A percentile compares a stretch with the other conserved stretches of the same genome.
Evolutionary conservation across 345 rosid genomes (phyloP).

Genomic region (Boechera retrofracta): DNA sequence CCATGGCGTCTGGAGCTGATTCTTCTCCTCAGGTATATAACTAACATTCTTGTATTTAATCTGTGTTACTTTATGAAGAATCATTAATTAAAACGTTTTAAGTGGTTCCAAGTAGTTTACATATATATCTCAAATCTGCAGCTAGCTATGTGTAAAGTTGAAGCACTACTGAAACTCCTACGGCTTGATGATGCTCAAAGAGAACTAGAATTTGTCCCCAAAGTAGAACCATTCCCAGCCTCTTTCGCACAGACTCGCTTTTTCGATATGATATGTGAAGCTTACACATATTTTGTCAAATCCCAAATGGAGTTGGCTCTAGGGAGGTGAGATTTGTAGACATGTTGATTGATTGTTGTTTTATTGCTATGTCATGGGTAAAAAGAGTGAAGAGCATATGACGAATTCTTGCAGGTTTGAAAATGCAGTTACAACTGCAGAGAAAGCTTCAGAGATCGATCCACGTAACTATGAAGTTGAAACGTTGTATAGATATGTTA

Average conservation of each 20-base stretch:
- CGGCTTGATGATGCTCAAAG: constrained; percentile 81
- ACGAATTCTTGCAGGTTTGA: constrained; percentile 88
- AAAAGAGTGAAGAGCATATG: constrained; percentile 48
- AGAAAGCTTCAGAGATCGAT: constrained; percentile 80
- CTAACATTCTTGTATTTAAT: constrained; percentile 25
- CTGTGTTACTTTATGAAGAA: constrained; percentile 45
- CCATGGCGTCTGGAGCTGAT: constrained; percentile 88
- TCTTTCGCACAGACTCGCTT: constrained; percentile 57
- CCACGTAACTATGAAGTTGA: constrained; percentile 70
- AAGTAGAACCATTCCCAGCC: constrained; percentile 48
- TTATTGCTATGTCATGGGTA: constrained; percentile 25
- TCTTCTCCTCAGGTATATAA: constrained; percentile 76
- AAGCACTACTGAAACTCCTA: constrained; percentile 85
- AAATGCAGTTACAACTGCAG: constrained; percentile 76
- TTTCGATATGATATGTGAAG: constrained; percentile 85
- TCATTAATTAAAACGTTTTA: constrained; percentile 30
- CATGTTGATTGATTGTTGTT: constrained; percentile 21
- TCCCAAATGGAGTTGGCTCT: constrained; percentile 89
- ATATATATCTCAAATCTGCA: constrained; percentile 45
- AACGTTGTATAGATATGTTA: constrained; percentile 66
- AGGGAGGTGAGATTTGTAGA: constrained; percentile 75
- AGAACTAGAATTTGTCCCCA: constrained; percentile 55
- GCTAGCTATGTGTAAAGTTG: constrained; percentile 96
- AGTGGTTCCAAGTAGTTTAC: neutral
- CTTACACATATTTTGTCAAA: constrained; percentile 68